Percentiles rank a stretch among this genome's conserved stretches.
phyloP scores from a whole-genome alignment of 495 filamentous ascomycete species.

The Penicillium cataractarum region DNA sequence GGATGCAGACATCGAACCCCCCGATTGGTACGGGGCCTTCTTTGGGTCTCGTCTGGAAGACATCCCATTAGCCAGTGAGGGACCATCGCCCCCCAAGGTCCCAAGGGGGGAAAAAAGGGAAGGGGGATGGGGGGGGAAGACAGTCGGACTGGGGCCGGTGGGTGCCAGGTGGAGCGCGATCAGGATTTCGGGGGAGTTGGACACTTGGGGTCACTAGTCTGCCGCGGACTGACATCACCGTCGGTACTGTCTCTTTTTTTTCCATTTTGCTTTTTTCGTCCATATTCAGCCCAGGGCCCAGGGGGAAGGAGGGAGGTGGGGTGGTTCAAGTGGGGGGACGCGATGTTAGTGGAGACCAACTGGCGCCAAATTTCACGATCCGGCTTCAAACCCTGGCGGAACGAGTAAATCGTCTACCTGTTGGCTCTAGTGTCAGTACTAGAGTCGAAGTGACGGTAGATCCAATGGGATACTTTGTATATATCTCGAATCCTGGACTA shows the following conservation, averaged over 20 bases:
- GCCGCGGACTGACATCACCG: slow-evolving; percentile 20
- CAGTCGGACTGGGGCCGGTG: not conserved
- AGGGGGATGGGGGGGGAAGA: not conserved
- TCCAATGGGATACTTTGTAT: slow-evolving; percentile 14
- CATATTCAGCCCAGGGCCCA: slow-evolving; percentile 1
- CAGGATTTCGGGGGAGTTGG: not conserved
- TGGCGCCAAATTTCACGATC: not conserved
- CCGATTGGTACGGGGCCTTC: slow-evolving; percentile 29
- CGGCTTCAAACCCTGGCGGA: not conserved
- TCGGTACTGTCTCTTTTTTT: not conserved
- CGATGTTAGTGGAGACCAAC: slow-evolving; percentile 1
- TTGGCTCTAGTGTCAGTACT: not conserved
- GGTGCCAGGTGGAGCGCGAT: not conserved
- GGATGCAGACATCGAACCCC: slow-evolving; percentile 23
- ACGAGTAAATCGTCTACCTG: too few species aligned
- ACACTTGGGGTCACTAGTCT: not conserved
- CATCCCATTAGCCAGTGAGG: slow-evolving; percentile 25
- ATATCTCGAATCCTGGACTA: not conserved
- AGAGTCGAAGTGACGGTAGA: not conserved
- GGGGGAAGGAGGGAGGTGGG: not conserved
- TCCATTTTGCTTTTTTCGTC: not conserved
- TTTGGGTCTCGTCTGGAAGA: slow-evolving; percentile 18
- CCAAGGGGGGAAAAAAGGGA: not conserved
- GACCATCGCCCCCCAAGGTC: not conserved
- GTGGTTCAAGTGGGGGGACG: not conserved